These are phyloP conservation scores for Aurantiochytrium sp. DNA, from an alignment of 108 stramenopile genomes.

Conservation along the genomic window DNA sequence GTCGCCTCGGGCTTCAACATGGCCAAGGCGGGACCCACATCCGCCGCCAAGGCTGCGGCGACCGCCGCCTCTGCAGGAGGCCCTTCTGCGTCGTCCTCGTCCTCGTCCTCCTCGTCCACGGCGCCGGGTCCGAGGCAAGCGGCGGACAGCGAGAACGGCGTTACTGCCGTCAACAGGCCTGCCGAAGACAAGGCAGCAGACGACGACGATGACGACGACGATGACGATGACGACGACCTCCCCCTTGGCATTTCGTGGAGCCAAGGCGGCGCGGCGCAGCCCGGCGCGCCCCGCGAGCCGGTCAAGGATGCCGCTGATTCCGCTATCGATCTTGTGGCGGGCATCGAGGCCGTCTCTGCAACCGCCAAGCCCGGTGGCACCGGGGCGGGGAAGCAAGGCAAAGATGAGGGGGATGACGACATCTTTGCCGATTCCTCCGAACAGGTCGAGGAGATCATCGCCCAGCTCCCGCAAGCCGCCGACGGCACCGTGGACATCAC, in stretches of 20 bases:
- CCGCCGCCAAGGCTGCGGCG: neutral
- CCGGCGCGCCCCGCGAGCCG: neutral
- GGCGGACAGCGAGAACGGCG: neutral
- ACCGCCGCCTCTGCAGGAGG: neutral
- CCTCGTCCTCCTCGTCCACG: neutral
- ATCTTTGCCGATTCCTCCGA: neutral
- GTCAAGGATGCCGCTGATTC: no score
- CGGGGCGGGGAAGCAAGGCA: neutral
- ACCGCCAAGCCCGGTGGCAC: neutral
- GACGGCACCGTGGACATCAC: constrained; percentile 49
- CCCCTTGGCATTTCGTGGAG: neutral
- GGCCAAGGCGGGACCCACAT: neutral
- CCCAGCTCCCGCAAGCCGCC: neutral
- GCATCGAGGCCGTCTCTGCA: neutral
- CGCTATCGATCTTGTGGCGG: neutral
- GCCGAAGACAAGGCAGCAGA: neutral
- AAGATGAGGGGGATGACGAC: neutral
- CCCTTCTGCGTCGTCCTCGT: neutral
- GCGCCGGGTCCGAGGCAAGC: neutral
- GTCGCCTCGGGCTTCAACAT: neutral
- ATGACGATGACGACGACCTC: constrained; percentile 23
- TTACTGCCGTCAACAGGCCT: neutral
- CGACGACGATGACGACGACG: neutral
- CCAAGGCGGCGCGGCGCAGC: neutral
- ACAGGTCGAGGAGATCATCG: constrained; percentile 35